Evolutionary conservation across 2,329 filamentous ascomycete genomes (phyloP).

Genomic region (Pyricularia grisea): DNA sequence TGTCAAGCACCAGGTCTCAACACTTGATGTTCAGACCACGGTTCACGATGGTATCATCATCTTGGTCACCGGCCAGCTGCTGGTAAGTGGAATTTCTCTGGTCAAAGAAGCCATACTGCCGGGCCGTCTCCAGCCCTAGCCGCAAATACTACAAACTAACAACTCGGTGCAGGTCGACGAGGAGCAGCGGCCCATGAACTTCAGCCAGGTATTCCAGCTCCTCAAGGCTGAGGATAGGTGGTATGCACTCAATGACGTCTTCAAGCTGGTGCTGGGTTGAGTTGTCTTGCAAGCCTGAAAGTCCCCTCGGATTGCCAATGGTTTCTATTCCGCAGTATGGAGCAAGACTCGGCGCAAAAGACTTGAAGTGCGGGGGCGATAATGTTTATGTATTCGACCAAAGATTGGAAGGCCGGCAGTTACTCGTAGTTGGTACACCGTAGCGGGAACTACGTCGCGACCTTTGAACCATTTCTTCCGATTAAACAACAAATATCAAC

Average conservation of each 20-base stretch:
- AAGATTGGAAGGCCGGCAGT: not conserved
- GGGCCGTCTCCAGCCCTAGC: not conserved
- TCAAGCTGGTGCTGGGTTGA: conserved; percentile 72
- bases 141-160: not conserved
- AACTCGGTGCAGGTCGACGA: conserved; percentile 63
- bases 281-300: not conserved
- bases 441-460: not conserved
- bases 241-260: conserved; percentile 92
- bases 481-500: not conserved
- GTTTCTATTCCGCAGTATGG: not conserved
- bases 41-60: conserved; percentile 67
- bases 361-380: not conserved
- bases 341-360: not conserved
- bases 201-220: conserved; percentile 83
- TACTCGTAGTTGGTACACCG: not conserved
- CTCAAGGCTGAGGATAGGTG: conserved; percentile 54
- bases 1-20: conserved; percentile 68
- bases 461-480: not conserved
- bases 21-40: conserved; percentile 76
- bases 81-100: conserved; percentile 47
- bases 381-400: not conserved
- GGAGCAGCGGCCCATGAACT: conserved; percentile 79
- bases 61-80: conserved; percentile 75
- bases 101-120: not conserved
- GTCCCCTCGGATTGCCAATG: not conserved